Conservation (phyloP, 257 asterid species). For the Solanum acaule region DNA sequence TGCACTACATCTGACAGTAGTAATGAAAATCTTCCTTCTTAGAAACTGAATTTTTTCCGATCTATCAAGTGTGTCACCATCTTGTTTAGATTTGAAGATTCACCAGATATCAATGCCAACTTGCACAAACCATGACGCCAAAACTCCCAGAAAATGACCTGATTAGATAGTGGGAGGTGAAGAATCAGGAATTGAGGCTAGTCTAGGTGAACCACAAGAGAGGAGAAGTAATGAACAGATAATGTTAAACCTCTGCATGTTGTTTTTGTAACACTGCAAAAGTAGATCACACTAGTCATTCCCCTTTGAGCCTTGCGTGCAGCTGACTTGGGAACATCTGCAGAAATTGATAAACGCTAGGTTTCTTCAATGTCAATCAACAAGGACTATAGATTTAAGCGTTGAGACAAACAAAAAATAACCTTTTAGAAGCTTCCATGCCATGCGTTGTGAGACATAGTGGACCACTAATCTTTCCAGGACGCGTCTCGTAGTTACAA, state of each 20-base stretch:
- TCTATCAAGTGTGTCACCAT: conserved; percentile 9
- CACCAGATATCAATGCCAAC: conserved; percentile 58
- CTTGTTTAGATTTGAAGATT: conserved; percentile 31
- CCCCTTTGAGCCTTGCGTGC: conserved; percentile 69
- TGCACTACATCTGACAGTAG: conserved; percentile 50
- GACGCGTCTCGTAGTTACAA: conserved; percentile 68
- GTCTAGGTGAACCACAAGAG: background rate
- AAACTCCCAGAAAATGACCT: conserved; percentile 77
- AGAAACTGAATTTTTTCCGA: conserved; percentile 24
- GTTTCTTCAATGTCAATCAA: background rate
- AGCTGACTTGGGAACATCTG: conserved; percentile 89
- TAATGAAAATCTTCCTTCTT: conserved; percentile 40
- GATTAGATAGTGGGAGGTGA: conserved; percentile 7
- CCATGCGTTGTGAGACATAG: conserved; percentile 68
- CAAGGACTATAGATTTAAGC: background rate
- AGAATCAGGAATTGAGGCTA: conserved; percentile 5
- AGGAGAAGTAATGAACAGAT: background rate
- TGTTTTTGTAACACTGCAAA: conserved; percentile 51
- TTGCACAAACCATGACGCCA: conserved; percentile 87
- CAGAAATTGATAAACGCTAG: background rate
- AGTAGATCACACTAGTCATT: conserved; percentile 43
- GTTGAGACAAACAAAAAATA: conserved; percentile 1
- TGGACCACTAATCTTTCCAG: conserved; percentile 77
- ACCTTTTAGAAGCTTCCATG: conserved; percentile 83
- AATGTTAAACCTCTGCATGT: conserved; percentile 56